Evolutionary conservation across 805 yeast genomes (phyloP), one percentile per base, ranked within the genome.

Genomic region (Wickerhamomyces rabaulensis): DNA sequence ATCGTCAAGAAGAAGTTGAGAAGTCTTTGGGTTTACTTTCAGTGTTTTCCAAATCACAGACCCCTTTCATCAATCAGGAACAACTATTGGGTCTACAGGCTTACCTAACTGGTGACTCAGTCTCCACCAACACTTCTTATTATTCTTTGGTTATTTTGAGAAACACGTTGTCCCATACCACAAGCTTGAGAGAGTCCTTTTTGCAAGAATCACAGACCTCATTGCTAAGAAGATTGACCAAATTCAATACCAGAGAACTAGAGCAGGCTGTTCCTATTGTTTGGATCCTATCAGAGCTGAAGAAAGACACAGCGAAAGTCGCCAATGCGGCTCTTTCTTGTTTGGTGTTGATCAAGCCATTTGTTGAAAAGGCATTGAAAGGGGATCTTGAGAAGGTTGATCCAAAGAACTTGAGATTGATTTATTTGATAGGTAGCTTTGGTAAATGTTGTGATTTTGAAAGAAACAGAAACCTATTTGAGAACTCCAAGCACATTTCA

Each of bases 191-290:
- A 41, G 73, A 76, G 0, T 71, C 68, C 3, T 84, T 81, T 54
- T 55, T 80, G 23, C 51, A 61, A 20, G 74, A 71, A 9, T 70
- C 82, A 15, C 83, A 79, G 57, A 56, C 69, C 0, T 69, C 77
- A 2, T 55, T 87, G n/a, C 58, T 86, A 50, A 68, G 68, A 29
- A 66, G 77, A 27, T 61, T 87, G 27, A 82, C 91, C 2, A 82
- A 77, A 50, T 76, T 83, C 64, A 76, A 73, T 43, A 71, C 74
- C 0, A 69, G 61, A 47, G 94, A 87, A 53, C 62, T 87, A 9
- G 78, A 78, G n/a, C 82, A 82, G 56, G 95, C 92, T 0, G 75
- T 87, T 61, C 89, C 90, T 1, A 73, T 87, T 47, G 64, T 79
- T 4, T 81, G 89, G 84, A 63, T 62, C 9, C 65, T 87, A 0